Evolutionary conservation across 2,329 filamentous ascomycete genomes (phyloP).

Genomic region (Monosporascus sp.): DNA sequence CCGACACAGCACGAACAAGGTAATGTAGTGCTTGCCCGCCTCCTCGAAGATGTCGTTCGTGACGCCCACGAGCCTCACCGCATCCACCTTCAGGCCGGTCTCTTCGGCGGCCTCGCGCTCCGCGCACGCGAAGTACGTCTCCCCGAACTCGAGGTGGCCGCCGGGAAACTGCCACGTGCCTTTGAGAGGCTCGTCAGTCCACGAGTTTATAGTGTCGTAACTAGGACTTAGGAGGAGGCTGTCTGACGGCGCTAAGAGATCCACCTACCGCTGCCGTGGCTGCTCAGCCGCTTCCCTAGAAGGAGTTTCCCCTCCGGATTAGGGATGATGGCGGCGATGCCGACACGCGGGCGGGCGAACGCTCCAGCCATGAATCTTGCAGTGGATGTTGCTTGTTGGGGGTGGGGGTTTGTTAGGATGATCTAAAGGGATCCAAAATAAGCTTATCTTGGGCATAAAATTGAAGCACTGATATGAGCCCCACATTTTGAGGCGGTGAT

Average conservation of each 20-base stretch:
- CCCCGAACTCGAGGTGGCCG: constrained; percentile 68
- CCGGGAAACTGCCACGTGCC: constrained; percentile 65
- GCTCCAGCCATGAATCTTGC: constrained; percentile 14
- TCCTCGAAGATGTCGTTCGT: constrained; percentile 62
- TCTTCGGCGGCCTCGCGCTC: constrained; percentile 66
- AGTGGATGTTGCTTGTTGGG: not conserved
- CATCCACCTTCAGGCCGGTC: constrained; percentile 54
- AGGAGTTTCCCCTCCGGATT: constrained; percentile 39
- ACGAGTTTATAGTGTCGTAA: constrained; percentile 7
- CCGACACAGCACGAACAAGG: constrained; percentile 58
- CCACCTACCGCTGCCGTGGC: constrained; percentile 42
- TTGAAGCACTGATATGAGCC: no score
- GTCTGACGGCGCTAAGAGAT: not conserved
- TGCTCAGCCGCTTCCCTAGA: constrained; percentile 42
- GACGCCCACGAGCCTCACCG: constrained; percentile 49
- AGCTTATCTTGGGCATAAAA: not conserved
- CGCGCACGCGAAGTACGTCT: constrained; percentile 58
- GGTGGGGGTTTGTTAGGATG: not conserved
- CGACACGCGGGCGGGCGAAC: constrained; percentile 36
- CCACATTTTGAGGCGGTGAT: no score
- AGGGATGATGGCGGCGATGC: constrained; percentile 42
- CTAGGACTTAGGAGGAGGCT: not conserved
- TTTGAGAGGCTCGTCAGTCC: constrained; percentile 15
- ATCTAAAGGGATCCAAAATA: not conserved
- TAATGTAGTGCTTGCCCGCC: constrained; percentile 68